phyloP scores from a whole-genome alignment of 2,329 filamentous ascomycete genomes.

The Cercospora sp. region DNA sequence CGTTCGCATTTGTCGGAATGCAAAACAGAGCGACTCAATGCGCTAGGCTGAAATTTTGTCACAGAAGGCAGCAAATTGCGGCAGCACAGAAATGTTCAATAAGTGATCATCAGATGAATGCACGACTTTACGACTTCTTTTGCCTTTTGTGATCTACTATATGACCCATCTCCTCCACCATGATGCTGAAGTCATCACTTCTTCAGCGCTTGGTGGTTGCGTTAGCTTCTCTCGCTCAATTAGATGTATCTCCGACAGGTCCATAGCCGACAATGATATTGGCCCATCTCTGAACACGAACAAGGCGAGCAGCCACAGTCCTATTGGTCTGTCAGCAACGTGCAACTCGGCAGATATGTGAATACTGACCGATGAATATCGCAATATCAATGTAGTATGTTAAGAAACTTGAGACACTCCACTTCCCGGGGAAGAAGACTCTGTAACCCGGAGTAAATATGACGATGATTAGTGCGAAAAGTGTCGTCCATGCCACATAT shows the following conservation, averaged over 20 bases:
- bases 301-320: slow-evolving; percentile 9
- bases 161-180: slow-evolving; percentile 22
- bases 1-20: background rate
- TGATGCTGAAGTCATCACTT: background rate
- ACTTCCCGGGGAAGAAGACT: slow-evolving; percentile 56
- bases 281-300: slow-evolving; percentile 7
- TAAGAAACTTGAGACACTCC: slow-evolving; percentile 30
- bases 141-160: background rate
- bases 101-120: background rate
- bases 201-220: background rate
- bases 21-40: background rate
- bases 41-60: background rate
- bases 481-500: slow-evolving; percentile 60
- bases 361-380: slow-evolving; percentile 19
- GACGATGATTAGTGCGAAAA: slow-evolving; percentile 56
- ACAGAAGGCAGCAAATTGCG: background rate
- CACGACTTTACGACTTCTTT: background rate
- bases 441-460: slow-evolving; percentile 64
- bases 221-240: slow-evolving; percentile 20
- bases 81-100: background rate
- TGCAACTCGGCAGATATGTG: background rate
- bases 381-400: slow-evolving; percentile 26
- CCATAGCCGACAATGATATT: slow-evolving; percentile 14
- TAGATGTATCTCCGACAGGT: slow-evolving; percentile 20
- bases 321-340: background rate